These are phyloP conservation scores for Colletotrichum navitas DNA, from an alignment of 2,329 filamentous ascomycete genomes.

Conservation along the genomic window DNA sequence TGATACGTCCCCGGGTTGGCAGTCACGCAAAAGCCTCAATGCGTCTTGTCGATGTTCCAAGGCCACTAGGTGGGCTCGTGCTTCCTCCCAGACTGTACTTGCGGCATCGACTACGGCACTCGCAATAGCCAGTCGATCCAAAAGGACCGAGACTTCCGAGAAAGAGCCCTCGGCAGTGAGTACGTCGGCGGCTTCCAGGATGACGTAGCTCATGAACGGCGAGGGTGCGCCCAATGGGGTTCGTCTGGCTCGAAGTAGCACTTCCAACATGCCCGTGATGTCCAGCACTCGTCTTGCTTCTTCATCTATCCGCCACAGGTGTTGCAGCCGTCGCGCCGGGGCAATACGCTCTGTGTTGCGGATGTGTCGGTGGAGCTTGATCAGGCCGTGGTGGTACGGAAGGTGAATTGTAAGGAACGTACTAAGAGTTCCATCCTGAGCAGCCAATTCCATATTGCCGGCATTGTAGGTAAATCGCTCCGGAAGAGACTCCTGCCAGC, in stretches of 20 bases:
- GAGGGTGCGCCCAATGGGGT: constrained; percentile 59
- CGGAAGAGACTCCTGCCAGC: constrained; percentile 71
- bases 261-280: constrained; percentile 58
- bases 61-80: constrained; percentile 62
- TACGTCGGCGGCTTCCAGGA: constrained; percentile 75
- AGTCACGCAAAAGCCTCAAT: constrained; percentile 52
- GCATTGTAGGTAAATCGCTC: constrained; percentile 65
- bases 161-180: constrained; percentile 71
- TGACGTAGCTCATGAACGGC: constrained; percentile 73
- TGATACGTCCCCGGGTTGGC: constrained; percentile 47
- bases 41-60: constrained; percentile 57
- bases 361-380: constrained; percentile 75
- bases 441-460: constrained; percentile 69
- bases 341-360: constrained; percentile 55
- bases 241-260: constrained; percentile 50
- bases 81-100: constrained; percentile 70
- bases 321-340: constrained; percentile 56
- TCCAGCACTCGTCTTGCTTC: constrained; percentile 67
- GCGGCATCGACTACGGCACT: constrained; percentile 68
- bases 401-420: constrained; percentile 74
- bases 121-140: constrained; percentile 67
- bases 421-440: constrained; percentile 65
- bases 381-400: constrained; percentile 73
- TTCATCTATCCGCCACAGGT: constrained; percentile 62
- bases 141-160: constrained; percentile 62